Percentiles rank a stretch among this genome's conserved stretches.
Evolutionary conservation across 2,329 filamentous ascomycete species (phyloP).

Genomic region (Neoascochyta sp.): DNA sequence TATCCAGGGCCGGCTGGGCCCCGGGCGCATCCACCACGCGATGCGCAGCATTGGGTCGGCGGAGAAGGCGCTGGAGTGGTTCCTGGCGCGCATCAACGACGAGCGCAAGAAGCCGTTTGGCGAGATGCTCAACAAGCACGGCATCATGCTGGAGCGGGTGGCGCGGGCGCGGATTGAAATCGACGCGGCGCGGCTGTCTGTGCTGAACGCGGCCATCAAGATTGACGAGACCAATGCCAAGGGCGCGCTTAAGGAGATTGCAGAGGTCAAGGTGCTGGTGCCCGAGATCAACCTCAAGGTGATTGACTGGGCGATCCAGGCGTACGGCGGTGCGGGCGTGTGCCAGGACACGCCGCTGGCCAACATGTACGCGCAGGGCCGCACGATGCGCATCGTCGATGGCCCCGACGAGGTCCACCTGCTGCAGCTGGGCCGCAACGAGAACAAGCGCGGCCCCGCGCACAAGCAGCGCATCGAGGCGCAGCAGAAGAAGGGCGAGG

Average conservation of each 20-base stretch:
- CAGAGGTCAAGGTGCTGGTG: constrained; percentile 89
- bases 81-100: constrained; percentile 93
- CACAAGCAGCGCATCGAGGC: constrained; percentile 59
- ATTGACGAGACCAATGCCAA: constrained; percentile 91
- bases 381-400: constrained; percentile 82
- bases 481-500: constrained; percentile 63
- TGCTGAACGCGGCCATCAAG: constrained; percentile 90
- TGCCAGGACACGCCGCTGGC: constrained; percentile 90
- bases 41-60: constrained; percentile 93
- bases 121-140: constrained; percentile 80
- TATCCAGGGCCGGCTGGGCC: constrained; percentile 93
- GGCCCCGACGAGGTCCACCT: constrained; percentile 88
- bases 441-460: constrained; percentile 66
- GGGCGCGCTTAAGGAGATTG: constrained; percentile 86
- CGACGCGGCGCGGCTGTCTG: constrained; percentile 81
- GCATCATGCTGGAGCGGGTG: constrained; percentile 92
- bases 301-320: constrained; percentile 91
- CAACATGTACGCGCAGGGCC: constrained; percentile 70
- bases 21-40: constrained; percentile 94
- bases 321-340: constrained; percentile 86
- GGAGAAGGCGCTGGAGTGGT: constrained; percentile 88
- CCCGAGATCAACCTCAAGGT: constrained; percentile 78
- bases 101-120: constrained; percentile 86
- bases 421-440: constrained; percentile 74
- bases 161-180: constrained; percentile 91